Base-by-base conservation (phyloP, 805 yeast species). In the Hanseniaspora pseudoguilliermondii region DNA sequence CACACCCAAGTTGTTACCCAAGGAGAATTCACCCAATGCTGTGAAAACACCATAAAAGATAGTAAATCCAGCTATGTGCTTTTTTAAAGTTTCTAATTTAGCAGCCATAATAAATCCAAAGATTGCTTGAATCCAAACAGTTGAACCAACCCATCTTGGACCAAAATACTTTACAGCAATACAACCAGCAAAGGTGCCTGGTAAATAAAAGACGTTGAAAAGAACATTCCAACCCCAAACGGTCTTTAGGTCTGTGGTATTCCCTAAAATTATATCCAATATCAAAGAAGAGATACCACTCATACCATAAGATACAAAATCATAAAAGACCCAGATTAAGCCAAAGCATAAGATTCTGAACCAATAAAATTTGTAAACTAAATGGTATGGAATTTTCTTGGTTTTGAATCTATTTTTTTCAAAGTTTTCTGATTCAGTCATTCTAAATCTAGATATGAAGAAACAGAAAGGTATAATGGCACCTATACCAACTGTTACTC, bases 151-250 rank as follows among this genome's bases (percentile, higher is more conserved):
- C 59, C 84, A 67, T 69, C 96, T 79, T 55, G 97, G 96, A n/a
- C 97, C 97, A 57, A 88, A 65, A 70, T 80, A 86, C 69, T 91
- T 97, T 18, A 95, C 77, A 40, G 80, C 70, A 49, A 78, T 64
- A n/a, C 95, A 96, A 65, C 97, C 97, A 21, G 85, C 66, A 68
- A 88, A 79, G 0, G 96, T 77, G 61, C 97, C 97, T n/a, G 97
- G 97, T 39, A 91, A 71, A 69, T 91, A 90, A 70, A 90, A 91
- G 64, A 86, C 73, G 69, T 88, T 88, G 64, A 90, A 78, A 5
- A 91, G 91, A 59, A 86, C 85, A 68, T 84, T 86, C 97, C 97
- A 91, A 51, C 96, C 97, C 69, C 88, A 86, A 29, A 86, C 77
- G 66, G 81, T 77, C 70, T 82, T 82, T 57, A 87, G 70, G 20